Evolutionary conservation across 2,329 filamentous ascomycete species (phyloP).

Genomic region (Stagonosporopsis rhizophila): DNA sequence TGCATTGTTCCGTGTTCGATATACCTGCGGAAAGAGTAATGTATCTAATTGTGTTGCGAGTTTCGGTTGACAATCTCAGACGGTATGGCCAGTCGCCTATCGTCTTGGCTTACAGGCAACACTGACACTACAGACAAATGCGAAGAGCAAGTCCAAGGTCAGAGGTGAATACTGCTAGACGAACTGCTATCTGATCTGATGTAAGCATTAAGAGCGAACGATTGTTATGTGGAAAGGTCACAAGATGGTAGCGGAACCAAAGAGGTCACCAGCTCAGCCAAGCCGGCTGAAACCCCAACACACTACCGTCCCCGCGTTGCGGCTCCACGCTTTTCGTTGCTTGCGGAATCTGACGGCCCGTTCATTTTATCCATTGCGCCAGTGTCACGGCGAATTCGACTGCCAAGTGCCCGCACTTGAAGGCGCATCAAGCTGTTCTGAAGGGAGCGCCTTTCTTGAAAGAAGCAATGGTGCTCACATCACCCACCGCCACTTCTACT

Average conservation of each 20-base stretch:
- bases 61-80: neutral
- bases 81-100: neutral
- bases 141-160: neutral
- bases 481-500: neutral
- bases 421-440: neutral
- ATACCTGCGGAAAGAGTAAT: neutral
- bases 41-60: neutral
- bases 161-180: neutral
- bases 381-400: neutral
- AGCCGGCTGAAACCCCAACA: conserved; percentile 15
- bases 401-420: neutral
- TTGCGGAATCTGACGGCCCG: conserved; percentile 4
- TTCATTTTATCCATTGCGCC: neutral
- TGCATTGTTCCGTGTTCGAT: neutral
- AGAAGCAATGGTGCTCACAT: too few species aligned
- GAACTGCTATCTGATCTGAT: neutral
- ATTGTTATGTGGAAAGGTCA: neutral
- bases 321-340: neutral
- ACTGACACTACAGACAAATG: neutral
- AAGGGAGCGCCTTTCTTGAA: neutral
- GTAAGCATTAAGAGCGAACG: neutral
- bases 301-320: conserved; percentile 3
- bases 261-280: conserved; percentile 4
- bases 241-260: neutral
- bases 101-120: neutral